Conservation (phyloP, 305 asterid species). For the Solanum hybrid region DNA sequence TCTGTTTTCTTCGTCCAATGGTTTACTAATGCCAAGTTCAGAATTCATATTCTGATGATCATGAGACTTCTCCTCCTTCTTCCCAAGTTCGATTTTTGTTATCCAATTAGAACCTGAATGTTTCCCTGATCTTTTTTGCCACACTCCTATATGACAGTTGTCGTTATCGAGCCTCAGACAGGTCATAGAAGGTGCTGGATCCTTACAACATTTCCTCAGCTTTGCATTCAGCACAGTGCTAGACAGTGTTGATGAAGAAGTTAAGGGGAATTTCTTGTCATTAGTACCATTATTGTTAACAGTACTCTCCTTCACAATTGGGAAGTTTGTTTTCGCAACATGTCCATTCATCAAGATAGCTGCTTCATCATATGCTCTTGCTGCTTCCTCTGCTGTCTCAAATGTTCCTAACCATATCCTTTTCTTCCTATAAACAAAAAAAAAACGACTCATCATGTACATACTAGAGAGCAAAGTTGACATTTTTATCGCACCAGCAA, state of each 20-base stretch:
- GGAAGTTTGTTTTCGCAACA: conserved; percentile 65
- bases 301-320: conserved; percentile 10
- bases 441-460: background rate
- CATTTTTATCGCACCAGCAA: background rate
- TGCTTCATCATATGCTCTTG: conserved; percentile 69
- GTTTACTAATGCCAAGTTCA: conserved; percentile 10
- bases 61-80: conserved; percentile 1
- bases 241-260: conserved; percentile 20
- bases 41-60: background rate
- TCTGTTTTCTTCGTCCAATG: conserved; percentile 50
- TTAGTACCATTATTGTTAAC: background rate
- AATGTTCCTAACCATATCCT: conserved; percentile 86
- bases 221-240: conserved; percentile 46
- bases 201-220: conserved; percentile 65
- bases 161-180: conserved; percentile 64
- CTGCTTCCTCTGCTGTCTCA: conserved; percentile 82
- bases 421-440: conserved; percentile 39
- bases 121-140: conserved; percentile 51
- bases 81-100: conserved; percentile 54
- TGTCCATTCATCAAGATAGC: conserved; percentile 77
- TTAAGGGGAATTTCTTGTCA: background rate
- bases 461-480: background rate
- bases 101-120: conserved; percentile 56
- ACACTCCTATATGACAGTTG: conserved; percentile 62
- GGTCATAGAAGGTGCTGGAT: conserved; percentile 61